Evolutionary conservation across 129 eudicot genomes (phyloP).

Genomic region (Silybum marianum): DNA sequence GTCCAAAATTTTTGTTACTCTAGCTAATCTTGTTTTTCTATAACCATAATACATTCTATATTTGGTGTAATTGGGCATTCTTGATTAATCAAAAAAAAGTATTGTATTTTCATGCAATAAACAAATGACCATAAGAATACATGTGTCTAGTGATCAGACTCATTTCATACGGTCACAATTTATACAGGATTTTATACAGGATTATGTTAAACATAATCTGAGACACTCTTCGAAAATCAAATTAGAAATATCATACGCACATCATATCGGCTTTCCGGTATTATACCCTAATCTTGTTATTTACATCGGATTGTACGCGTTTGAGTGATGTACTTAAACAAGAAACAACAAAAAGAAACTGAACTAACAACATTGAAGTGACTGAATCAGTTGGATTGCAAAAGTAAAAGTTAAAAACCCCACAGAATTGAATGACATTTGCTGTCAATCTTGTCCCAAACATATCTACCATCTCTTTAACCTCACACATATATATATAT

Average conservation of each 20-base stretch:
- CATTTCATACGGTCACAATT: no score
- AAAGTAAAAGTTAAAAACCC: constrained; percentile 26
- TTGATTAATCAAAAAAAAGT: not conserved
- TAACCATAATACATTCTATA: not conserved
- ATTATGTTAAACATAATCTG: no score
- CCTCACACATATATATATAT: not conserved
- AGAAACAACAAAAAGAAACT: constrained; percentile 13
- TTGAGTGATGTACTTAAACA: constrained; percentile 20
- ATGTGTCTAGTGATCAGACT: no score
- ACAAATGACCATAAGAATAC: not conserved
- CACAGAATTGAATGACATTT: constrained; percentile 32
- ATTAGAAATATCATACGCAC: not conserved
- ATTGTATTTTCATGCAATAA: not conserved
- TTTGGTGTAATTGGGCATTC: not conserved
- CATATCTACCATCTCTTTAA: constrained; percentile 28
- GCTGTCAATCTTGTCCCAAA: constrained; percentile 33
- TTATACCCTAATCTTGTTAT: constrained; percentile 9
- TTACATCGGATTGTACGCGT: not conserved
- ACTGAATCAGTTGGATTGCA: constrained; percentile 49
- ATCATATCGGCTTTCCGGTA: no score
- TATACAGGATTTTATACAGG: no score
- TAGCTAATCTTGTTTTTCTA: not conserved
- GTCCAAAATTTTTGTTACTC: not conserved
- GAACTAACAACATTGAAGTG: constrained; percentile 52
- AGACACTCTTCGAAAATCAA: no score